Conservation (phyloP, 2,329 filamentous ascomycete species). For the Fusarium nematophilum region DNA sequence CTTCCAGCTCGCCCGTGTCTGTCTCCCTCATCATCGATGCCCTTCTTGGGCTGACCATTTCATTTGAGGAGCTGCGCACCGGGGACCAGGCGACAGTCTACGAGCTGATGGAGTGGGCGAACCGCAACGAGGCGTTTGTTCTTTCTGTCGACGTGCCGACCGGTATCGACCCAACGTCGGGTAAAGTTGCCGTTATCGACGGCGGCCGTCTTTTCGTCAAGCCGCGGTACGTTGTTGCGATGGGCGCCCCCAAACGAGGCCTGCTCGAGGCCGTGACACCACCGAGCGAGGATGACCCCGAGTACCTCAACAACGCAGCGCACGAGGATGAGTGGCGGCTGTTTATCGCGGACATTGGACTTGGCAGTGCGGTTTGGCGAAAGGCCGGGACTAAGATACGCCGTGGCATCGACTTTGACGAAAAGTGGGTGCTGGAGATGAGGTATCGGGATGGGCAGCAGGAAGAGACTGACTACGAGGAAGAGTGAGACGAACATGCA, state of each 20-base stretch:
- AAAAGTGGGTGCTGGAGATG: constrained; percentile 85
- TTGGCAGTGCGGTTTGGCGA: constrained; percentile 85
- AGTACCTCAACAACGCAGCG: constrained; percentile 43
- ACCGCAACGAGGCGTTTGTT: constrained; percentile 84
- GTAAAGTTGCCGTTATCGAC: constrained; percentile 74
- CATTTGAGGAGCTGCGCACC: constrained; percentile 87
- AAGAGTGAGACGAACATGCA: constrained; percentile 22
- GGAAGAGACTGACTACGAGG: constrained; percentile 43
- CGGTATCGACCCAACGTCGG: constrained; percentile 83
- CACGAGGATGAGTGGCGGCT: constrained; percentile 78
- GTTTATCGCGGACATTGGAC: constrained; percentile 87
- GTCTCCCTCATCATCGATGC: constrained; percentile 90
- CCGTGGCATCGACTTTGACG: constrained; percentile 88
- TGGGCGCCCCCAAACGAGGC: constrained; percentile 89
- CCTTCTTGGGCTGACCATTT: constrained; percentile 84
- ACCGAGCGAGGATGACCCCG: constrained; percentile 52
- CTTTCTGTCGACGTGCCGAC: constrained; percentile 92
- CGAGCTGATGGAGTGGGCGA: constrained; percentile 93
- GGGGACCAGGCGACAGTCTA: constrained; percentile 87
- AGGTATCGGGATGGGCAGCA: constrained; percentile 56
- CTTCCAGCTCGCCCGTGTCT: constrained; percentile 58
- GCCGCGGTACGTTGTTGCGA: constrained; percentile 83
- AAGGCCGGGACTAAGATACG: constrained; percentile 84
- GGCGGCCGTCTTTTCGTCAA: constrained; percentile 83
- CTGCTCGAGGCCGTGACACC: constrained; percentile 80